phyloP scores from a whole-genome alignment of 75 land plant species.

The Picea glauca region DNA sequence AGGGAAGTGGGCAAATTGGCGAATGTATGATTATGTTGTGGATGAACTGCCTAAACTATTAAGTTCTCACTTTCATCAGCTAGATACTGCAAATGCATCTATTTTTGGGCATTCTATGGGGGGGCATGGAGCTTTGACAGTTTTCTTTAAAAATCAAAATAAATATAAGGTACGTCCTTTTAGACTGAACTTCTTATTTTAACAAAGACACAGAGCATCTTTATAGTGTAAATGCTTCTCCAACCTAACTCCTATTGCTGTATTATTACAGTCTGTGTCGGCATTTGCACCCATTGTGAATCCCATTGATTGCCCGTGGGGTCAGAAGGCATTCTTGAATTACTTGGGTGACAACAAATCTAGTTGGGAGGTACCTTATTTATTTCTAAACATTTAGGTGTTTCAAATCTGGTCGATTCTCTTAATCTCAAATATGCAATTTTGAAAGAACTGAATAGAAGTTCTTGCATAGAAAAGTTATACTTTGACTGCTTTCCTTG shows the following conservation, averaged over 20 bases:
- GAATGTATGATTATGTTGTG: constrained; percentile 97
- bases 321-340: constrained; percentile 88
- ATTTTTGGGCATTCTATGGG: constrained; percentile 99
- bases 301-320: constrained; percentile 92
- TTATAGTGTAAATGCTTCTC: neutral
- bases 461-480: neutral
- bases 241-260: neutral
- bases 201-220: neutral
- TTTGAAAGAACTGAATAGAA: neutral
- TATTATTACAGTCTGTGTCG: constrained; percentile 75
- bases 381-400: neutral
- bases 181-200: constrained; percentile 7
- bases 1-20: constrained; percentile 99
- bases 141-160: constrained; percentile 79
- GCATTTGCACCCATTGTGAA: constrained; percentile 95
- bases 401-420: neutral
- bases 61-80: constrained; percentile 60
- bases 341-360: constrained; percentile 79
- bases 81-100: constrained; percentile 80
- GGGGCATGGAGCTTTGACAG: constrained; percentile 94
- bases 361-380: constrained; percentile 74
- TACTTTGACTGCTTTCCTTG: neutral
- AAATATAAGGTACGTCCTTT: constrained; percentile 69
- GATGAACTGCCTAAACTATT: constrained; percentile 79
- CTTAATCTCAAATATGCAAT: neutral